Conservation (phyloP, 108 stramenopile genomes). For the Aurantiochytrium sp. region DNA sequence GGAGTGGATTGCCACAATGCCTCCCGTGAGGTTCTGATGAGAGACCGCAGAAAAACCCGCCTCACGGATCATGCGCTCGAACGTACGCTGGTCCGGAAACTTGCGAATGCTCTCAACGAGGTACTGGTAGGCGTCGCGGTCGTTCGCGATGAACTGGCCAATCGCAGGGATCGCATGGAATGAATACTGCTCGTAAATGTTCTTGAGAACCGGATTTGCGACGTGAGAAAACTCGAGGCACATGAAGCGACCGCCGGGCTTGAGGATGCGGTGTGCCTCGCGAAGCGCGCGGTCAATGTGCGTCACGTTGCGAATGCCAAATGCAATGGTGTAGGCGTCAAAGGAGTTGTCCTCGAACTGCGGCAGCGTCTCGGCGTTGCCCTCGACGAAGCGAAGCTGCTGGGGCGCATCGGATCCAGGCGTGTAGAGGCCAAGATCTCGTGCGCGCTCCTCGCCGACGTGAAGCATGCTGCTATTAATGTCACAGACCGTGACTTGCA, state of each 20-base stretch:
- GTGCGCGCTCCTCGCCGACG: constrained; percentile 70
- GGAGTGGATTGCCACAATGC: constrained; percentile 49
- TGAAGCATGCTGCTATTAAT: constrained; percentile 92
- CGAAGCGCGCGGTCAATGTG: constrained; percentile 72
- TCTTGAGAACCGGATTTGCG: constrained; percentile 51
- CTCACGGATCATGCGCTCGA: constrained; percentile 61
- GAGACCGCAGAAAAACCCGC: constrained; percentile 68
- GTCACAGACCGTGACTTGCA: constrained; percentile 83
- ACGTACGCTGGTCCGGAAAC: constrained; percentile 80
- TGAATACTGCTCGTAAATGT: constrained; percentile 79
- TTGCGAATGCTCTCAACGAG: constrained; percentile 96
- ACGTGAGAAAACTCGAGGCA: constrained; percentile 92
- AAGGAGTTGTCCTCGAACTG: constrained; percentile 74
- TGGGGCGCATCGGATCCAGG: neutral
- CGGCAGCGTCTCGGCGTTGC: constrained; percentile 84
- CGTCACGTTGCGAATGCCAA: constrained; percentile 95
- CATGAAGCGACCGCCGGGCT: constrained; percentile 92
- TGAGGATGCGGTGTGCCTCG: constrained; percentile 77
- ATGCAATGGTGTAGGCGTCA: constrained; percentile 93
- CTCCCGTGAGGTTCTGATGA: constrained; percentile 78
- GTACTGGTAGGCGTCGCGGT: constrained; percentile 89
- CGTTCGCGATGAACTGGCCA: constrained; percentile 82
- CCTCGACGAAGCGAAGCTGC: constrained; percentile 61
- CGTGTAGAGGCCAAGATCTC: neutral
- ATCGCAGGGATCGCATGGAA: constrained; percentile 85